phyloP scores from a whole-genome alignment of 2,329 filamentous ascomycete genomes.

The Penicillium sp. region DNA sequence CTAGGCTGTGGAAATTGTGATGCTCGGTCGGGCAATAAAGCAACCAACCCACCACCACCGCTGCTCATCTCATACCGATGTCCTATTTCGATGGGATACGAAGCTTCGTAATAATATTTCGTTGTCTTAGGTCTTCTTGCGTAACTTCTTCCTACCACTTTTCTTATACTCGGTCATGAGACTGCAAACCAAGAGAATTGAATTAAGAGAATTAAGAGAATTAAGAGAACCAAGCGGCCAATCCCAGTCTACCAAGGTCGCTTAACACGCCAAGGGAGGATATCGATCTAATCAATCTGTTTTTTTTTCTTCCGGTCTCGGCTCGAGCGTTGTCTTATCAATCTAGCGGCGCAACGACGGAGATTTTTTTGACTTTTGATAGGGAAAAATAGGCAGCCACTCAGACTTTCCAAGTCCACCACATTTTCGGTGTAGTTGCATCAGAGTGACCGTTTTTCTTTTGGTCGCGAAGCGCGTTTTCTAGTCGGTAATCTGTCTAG shows the following conservation, averaged over 20 bases:
- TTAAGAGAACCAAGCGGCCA: neutral
- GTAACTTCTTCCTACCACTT: neutral
- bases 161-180: neutral
- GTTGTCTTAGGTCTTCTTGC: neutral
- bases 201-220: neutral
- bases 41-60: neutral
- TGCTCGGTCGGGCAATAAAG: neutral
- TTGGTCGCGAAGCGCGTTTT: neutral
- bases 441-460: neutral
- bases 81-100: neutral
- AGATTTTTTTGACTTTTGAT: neutral
- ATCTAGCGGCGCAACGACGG: neutral
- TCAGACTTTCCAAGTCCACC: neutral
- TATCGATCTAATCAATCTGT: conserved; percentile 15
- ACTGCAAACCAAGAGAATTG: neutral
- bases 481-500: neutral
- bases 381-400: conserved; percentile 1
- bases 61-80: too few species aligned
- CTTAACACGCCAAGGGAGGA: conserved; percentile 4
- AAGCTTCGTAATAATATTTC: neutral
- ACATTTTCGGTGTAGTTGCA: neutral
- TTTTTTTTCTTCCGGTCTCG: conserved; percentile 8
- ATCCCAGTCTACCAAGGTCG: conserved; percentile 6
- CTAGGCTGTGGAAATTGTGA: neutral
- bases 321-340: conserved; percentile 9